Conservation (phyloP, 2,329 filamentous ascomycete genomes). For the Cladophialophora chaetospira region DNA sequence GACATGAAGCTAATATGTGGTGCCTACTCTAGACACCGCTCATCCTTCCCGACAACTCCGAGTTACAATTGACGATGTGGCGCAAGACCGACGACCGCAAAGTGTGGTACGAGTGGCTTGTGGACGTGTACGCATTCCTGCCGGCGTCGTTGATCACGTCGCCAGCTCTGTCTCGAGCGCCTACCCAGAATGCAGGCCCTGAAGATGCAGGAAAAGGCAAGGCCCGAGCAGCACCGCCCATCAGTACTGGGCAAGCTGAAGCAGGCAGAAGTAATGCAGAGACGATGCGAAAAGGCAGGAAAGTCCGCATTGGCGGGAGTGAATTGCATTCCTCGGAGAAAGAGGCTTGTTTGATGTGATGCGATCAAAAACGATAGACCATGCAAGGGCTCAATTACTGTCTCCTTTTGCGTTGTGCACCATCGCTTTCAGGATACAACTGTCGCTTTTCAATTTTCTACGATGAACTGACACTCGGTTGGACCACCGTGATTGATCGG, state of each 20-base stretch:
- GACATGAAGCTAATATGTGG: neutral
- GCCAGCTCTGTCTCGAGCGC: neutral
- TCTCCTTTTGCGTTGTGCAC: too few species aligned
- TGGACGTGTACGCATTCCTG: conserved; percentile 69
- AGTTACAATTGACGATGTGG: conserved; percentile 93
- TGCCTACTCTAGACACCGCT: conserved; percentile 69
- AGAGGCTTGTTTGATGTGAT: conserved; percentile 53
- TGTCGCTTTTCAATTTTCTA: conserved; percentile 10
- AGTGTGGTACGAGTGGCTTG: conserved; percentile 98
- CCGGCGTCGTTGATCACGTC: conserved; percentile 12
- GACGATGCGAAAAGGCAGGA: conserved; percentile 30
- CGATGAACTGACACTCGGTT: conserved; percentile 36
- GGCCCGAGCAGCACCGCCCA: neutral
- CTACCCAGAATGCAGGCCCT: neutral
- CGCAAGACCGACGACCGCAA: conserved; percentile 90
- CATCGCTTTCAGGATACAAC: neutral
- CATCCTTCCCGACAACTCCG: conserved; percentile 78
- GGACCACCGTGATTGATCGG: conserved; percentile 43
- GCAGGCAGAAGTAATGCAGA: conserved; percentile 19
- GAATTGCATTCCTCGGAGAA: conserved; percentile 53
- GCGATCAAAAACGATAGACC: too few species aligned
- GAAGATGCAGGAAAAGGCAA: neutral
- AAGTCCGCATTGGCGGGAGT: conserved; percentile 43
- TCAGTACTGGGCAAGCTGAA: neutral
- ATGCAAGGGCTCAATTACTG: too few species aligned